Conservation (phyloP, 371 early-diverging fungal genomes). For the Mucor sp. region DNA sequence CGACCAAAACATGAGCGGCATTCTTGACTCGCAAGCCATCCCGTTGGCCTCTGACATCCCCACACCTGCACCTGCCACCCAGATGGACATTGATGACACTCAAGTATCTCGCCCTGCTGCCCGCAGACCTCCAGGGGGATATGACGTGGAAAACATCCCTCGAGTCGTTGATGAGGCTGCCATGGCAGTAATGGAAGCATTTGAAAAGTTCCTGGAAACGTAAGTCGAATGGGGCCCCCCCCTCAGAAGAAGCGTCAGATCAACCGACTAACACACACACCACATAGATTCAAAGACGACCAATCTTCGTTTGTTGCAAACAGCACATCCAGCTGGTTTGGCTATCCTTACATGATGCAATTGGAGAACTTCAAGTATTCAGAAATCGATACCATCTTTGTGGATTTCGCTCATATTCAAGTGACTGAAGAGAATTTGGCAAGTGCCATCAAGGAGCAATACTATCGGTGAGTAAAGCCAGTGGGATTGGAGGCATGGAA, state of each 20-base stretch:
- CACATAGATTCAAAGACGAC: constrained; percentile 32
- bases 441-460: constrained; percentile 70
- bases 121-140: constrained; percentile 24
- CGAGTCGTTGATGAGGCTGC: constrained; percentile 80
- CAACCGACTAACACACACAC: background rate
- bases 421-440: constrained; percentile 69
- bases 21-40: constrained; percentile 30
- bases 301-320: constrained; percentile 26
- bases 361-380: constrained; percentile 57
- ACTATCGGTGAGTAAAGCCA: constrained; percentile 62
- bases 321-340: constrained; percentile 35
- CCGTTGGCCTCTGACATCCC: constrained; percentile 28
- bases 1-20: constrained; percentile 25
- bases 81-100: constrained; percentile 35
- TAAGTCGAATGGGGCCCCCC: no score
- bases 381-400: constrained; percentile 70
- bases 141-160: constrained; percentile 25
- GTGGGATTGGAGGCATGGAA: no score
- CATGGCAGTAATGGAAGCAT: constrained; percentile 73
- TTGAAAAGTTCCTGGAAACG: constrained; percentile 77
- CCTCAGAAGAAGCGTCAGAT: no score
- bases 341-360: constrained; percentile 61
- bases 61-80: constrained; percentile 35
- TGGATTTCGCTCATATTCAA: constrained; percentile 78
- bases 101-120: constrained; percentile 20